These are phyloP conservation scores for Quercus tomentella DNA, from an alignment of 331 rosid species.

Conservation along the genomic window DNA sequence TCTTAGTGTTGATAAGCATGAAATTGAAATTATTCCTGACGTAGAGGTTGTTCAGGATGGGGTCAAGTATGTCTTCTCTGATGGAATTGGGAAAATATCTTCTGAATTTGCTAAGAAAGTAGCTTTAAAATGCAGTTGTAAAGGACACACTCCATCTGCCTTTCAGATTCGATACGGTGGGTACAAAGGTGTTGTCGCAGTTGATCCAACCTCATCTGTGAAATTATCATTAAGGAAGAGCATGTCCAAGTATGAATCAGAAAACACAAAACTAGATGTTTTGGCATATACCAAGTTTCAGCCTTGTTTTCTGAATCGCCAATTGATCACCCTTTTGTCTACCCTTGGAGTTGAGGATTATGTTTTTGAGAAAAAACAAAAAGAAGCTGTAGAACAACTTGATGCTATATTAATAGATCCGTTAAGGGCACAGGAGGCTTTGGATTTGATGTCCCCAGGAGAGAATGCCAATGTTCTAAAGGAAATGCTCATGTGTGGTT, in stretches of 20 bases:
- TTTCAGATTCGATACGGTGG: constrained; percentile 91
- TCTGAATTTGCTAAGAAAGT: constrained; percentile 47
- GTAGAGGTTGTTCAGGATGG: constrained; percentile 23
- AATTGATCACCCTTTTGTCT: constrained; percentile 62
- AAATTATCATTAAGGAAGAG: constrained; percentile 71
- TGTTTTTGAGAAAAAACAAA: constrained; percentile 56
- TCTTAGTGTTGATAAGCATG: constrained; percentile 37
- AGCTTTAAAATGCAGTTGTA: constrained; percentile 48
- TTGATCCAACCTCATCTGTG: constrained; percentile 56
- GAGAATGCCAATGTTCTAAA: constrained; percentile 57
- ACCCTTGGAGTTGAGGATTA: constrained; percentile 64
- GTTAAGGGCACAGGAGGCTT: constrained; percentile 54
- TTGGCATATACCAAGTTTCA: constrained; percentile 63
- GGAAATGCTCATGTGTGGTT: constrained; percentile 66
- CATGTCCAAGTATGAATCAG: constrained; percentile 68
- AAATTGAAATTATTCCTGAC: constrained; percentile 60
- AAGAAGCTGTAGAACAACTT: constrained; percentile 50
- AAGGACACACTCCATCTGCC: constrained; percentile 53
- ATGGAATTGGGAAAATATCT: constrained; percentile 87
- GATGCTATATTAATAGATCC: constrained; percentile 54
- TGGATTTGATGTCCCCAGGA: constrained; percentile 66
- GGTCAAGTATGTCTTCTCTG: constrained; percentile 55
- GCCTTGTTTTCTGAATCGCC: constrained; percentile 75
- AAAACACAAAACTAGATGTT: constrained; percentile 62
- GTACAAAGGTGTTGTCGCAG: constrained; percentile 84